Evolutionary conservation across 331 rosid species (phyloP), one percentile per base, ranked within the genome.

Genomic region (Acacia pycnantha): DNA sequence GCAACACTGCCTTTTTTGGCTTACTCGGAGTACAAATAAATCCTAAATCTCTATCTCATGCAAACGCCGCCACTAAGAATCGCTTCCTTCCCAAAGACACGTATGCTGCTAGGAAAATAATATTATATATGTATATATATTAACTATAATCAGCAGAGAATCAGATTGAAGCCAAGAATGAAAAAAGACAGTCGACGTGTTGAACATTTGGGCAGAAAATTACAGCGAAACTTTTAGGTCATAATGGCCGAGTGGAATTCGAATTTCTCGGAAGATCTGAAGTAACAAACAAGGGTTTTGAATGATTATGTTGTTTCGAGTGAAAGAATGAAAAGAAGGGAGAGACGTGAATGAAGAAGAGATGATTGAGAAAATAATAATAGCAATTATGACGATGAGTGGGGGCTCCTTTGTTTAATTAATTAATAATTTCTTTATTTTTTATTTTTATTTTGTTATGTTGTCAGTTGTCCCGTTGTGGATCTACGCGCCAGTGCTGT

Each of bases 1-100:
- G 67, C 65, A 70, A 76, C 64, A 77, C 70, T 54, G 24, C 58
- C 16, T 69, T 46, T 83, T 74, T 75, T 76, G 86, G 86, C 81
- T 78, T 78, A 78, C 50, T 72, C 47, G 24, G 37, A 54, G 67
- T 40, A 77, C 77, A 80, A 81, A 76, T 67, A 56, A 46, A 87
- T 79, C 85, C 78, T 80, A 76, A 62, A 70, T 22, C 81, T 54
- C 81, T 78, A 65, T 41, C 73, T 56, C 84, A 82, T 79, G 86
- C 27, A 84, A 6, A 72, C 78, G 81, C 85, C 85, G 81, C 41
- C 73, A 79, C 44, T 82, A 79, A 85, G 64, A 80, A 79, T 72
- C 78, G 19, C 56, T 68, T 72, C 51, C 85, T 82, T 87, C 69
- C 33, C 81, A 40, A 71, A 84, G 81, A 84, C 73, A 76, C 82